Percentiles rank a stretch among this genome's conserved stretches.
phyloP scores from a whole-genome alignment of 345 rosid species.

The Rhodomyrtus tomentosa region DNA sequence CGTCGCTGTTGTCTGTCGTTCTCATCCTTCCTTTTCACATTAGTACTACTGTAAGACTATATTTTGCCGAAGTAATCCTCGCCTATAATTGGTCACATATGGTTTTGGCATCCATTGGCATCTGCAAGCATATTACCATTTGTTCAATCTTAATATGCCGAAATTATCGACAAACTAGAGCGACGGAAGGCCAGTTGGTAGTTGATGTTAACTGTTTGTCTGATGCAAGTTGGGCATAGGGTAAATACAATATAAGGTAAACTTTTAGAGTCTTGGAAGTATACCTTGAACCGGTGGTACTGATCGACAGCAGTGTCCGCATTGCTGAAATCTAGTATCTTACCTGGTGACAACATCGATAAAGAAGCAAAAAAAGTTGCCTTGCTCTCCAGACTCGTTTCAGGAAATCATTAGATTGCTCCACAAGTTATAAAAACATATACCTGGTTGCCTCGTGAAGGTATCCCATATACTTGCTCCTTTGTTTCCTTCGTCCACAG shows the following conservation, averaged over 20 bases:
- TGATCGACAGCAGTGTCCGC: constrained; percentile 91
- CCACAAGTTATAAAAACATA: neutral
- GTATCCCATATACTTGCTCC: constrained; percentile 90
- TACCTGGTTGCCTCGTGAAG: constrained; percentile 68
- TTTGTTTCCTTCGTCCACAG: constrained; percentile 79
- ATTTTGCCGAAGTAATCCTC: neutral
- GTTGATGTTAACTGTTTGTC: neutral
- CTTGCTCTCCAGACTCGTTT: neutral
- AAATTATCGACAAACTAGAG: neutral
- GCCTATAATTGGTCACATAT: neutral
- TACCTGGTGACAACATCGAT: constrained; percentile 31
- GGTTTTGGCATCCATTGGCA: neutral
- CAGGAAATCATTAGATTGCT: neutral
- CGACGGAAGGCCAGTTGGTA: neutral
- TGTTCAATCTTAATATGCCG: neutral
- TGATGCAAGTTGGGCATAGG: neutral
- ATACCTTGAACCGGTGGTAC: constrained; percentile 72
- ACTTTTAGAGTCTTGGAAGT: neutral
- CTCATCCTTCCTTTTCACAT: neutral
- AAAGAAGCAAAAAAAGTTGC: neutral
- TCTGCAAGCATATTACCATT: neutral
- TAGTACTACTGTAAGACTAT: neutral
- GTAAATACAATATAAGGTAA: neutral
- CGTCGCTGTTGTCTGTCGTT: constrained; percentile 5
- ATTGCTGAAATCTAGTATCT: constrained; percentile 89